Evolutionary conservation across 1,284 basidiomycete genomes (phyloP), one percentile per base, ranked within the genome.

Genomic region (Trichosporon faecale): DNA sequence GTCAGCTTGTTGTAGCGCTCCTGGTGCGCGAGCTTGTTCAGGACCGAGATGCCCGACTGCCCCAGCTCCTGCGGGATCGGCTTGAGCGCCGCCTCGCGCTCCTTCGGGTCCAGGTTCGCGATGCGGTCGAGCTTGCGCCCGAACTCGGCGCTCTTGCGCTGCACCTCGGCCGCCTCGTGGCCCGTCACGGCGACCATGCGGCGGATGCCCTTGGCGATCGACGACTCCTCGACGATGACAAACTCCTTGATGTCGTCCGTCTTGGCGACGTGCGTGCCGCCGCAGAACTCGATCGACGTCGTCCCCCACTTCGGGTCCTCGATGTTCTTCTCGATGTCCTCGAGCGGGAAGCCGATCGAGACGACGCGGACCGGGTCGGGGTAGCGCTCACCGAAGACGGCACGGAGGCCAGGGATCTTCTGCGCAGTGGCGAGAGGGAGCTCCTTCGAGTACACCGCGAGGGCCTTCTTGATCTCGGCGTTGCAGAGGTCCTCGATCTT

Each of bases 331-430:
- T 89, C 85, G 70, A 99, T 94, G 69, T 95, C 93, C 66, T 95
- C 91, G 12, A 97, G 87, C 74, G 91, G 89, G 79, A 88, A 94
- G 79, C 93, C 94, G 55, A 99, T 86, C 11, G 92, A 89, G 14
- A 99, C 97, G 1, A 99, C 94, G 57, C 96, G 88, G 21, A 99
- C 96, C 1, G 96, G 96, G 83, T 99, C 95, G 3, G 96, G 96
- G 82, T 99, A 99, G 1, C 93, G 88, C 85, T 99, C 96, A 64
- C 96, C 96, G 79, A 99, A 99, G 37, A 99, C 97, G 4, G 97
- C 97, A 46, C 96, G 88, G 37, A 99, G 84, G 18, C 97, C 96
- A 25, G 95, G 90, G 71, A 99, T 98, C 83, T 91, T 90, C 77
- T 90, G 89, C 0, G 94, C 95, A 9, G 87, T 87, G 68, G 89